Evolutionary conservation across 1,139 yeast species (phyloP), one percentile per base, ranked within the genome.

Genomic region (Blastobotrys petasosporus): DNA sequence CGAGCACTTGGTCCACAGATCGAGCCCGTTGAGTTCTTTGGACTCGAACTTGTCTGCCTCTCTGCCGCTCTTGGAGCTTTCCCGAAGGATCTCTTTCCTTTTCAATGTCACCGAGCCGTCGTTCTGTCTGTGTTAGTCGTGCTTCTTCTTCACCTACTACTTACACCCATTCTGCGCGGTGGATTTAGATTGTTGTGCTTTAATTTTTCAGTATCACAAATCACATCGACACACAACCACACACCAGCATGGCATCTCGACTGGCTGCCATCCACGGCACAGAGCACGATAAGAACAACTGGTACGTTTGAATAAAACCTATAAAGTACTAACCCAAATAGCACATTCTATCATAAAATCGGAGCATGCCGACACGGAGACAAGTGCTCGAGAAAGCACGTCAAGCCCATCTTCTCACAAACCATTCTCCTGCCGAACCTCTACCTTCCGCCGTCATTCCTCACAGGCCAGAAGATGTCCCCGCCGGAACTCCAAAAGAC

Each of bases 321-420:
- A 5, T 17, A n/a, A n/a, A n/a, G n/a, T 15, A 34, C 47, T 28
- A 57, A 58, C 57, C 28, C 28, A 13, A 38, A 7, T 38, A 52
- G 77, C 54, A 68, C 75, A 38, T 90, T 90, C 63, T 90, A 82
- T 65, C 73, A 76, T 52, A 85, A 83, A 62, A 85, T 88, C 36
- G 97, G 97, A 1, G 94, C 96, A 0, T 90, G 97, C 61, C 74
- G 97, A 49, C 97, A 90, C 62, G 97, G 97, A 1, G 92, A 83
- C 51, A 83, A 81, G 57, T 90, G 97, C 61, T 82, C 92, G 10
- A 72, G 94, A 56, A 75, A 74, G 48, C 97, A 90, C 61, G 71
- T 76, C 35, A 75, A 76, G 54, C 96, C 97, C 1, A 65, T 71
- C n/a, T 65, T 70, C 37, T 83, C 95, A 1, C 73, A 73, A 50